Base-by-base conservation (phyloP, 805 yeast genomes). In the Soucietia sequanensis region DNA sequence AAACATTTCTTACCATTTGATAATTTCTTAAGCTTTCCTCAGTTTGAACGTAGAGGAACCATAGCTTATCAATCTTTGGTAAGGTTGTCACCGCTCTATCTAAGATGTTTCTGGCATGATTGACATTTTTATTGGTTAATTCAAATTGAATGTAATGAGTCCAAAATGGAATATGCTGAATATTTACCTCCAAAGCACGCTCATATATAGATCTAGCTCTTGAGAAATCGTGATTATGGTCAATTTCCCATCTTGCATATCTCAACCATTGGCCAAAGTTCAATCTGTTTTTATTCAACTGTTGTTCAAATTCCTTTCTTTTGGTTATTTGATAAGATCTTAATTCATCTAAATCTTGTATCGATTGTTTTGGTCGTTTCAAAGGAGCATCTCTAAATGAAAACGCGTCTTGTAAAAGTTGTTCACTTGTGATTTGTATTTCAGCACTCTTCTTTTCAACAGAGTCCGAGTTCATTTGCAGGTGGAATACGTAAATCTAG, bases 211-310 rank as follows among this genome's bases (percentile, higher is more conserved):
- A 85, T 36, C 98, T 67, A 0, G 95, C 95, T 15, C 97, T 68
- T 13, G 76, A 69, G 41, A 76, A 70, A 50, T 91, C 95, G 40
- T 79, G 82, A 47, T 86, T 91, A 39, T 63, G 59, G 4, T 83
- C 84, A 4, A 81, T 56, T 58, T 91, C 99, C 76, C 89, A 87
- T 39, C 75, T 76, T 0, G 96, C 98, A 57, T 91, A 93, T 37
- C 96, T 68, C 54, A 87, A 71, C 96, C 98, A 93, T 54, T 89
- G 95, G 2, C 87, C 83, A 50, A 76, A 70, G 50, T 88, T 89
- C 23, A 83, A 74, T 39, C 95, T 65, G 54, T 91, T 91, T 46
- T 93, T 74, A 47, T 93, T 78, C 34, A 93, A 62, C n/a, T 90
- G 95, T 45, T 81, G 81, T 60, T 93, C 98, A 54, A 70, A 91